Percentiles rank a stretch among this genome's conserved stretches.
phyloP scores from a whole-genome alignment of 1,284 basidiomycete genomes.

The Heterobasidion occidentale region DNA sequence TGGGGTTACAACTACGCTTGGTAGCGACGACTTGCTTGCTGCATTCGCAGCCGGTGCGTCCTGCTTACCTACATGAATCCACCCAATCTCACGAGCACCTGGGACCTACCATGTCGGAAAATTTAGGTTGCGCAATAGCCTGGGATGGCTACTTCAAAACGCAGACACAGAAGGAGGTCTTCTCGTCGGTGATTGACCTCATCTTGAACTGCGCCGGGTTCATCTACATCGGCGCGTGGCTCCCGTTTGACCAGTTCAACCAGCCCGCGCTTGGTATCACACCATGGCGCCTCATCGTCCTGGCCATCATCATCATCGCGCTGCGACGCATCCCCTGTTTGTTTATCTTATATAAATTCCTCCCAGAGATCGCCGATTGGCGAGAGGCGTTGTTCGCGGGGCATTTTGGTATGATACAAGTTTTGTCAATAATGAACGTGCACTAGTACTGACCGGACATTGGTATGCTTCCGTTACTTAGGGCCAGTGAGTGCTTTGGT shows the following conservation, averaged over 20 bases:
- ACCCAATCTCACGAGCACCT: not conserved
- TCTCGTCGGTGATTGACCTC: slow-evolving; percentile 85
- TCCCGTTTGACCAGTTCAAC: slow-evolving; percentile 71
- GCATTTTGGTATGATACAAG: slow-evolving; percentile 73
- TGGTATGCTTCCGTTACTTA: slow-evolving; percentile 14
- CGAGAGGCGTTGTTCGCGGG: slow-evolving; percentile 78
- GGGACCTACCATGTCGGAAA: slow-evolving; percentile 31
- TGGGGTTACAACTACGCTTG: slow-evolving; percentile 70
- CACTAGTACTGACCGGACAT: too few relatives aligned
- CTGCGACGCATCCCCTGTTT: slow-evolving; percentile 75
- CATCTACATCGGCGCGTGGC: slow-evolving; percentile 87
- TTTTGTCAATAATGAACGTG: slow-evolving; percentile 77
- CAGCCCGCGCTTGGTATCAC: slow-evolving; percentile 55
- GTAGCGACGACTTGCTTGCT: slow-evolving; percentile 82
- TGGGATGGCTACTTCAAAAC: slow-evolving; percentile 92
- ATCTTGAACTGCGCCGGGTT: slow-evolving; percentile 82
- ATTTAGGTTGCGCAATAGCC: slow-evolving; percentile 79
- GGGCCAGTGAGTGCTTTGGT: slow-evolving; percentile 40
- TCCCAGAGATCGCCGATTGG: slow-evolving; percentile 81
- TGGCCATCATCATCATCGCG: slow-evolving; percentile 61
- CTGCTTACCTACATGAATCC: too few relatives aligned
- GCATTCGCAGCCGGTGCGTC: slow-evolving; percentile 81
- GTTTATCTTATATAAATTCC: slow-evolving; percentile 67
- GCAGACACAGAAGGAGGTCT: slow-evolving; percentile 79
- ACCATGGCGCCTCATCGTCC: slow-evolving; percentile 65